A percentile compares a stretch with the other conserved stretches of the same genome.
phyloP scores from a whole-genome alignment of 2,329 filamentous ascomycete genomes.

The Cercospora nicotianae region DNA sequence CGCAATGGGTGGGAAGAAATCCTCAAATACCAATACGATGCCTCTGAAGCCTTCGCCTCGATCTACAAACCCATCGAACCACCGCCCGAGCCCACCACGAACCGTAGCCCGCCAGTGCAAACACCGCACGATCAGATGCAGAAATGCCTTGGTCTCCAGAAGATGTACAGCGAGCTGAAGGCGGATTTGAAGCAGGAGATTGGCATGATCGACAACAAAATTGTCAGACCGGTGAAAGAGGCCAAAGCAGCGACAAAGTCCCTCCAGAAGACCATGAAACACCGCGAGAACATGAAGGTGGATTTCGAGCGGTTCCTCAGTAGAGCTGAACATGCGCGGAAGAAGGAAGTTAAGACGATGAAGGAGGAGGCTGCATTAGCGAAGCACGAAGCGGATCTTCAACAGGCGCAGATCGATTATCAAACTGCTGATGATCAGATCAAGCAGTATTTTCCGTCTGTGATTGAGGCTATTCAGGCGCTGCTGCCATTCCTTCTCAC shows the following conservation, averaged over 20 bases:
- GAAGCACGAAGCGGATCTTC: slow-evolving; percentile 71
- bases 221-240: slow-evolving; percentile 68
- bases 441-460: slow-evolving; percentile 66
- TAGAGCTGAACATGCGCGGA: slow-evolving; percentile 66
- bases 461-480: slow-evolving; percentile 69
- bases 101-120: slow-evolving; percentile 53
- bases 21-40: slow-evolving; percentile 65
- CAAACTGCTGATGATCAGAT: slow-evolving; percentile 73
- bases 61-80: slow-evolving; percentile 77
- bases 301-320: slow-evolving; percentile 79
- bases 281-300: slow-evolving; percentile 75
- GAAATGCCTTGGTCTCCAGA: slow-evolving; percentile 64
- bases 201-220: slow-evolving; percentile 65
- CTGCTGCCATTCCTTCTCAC: slow-evolving; percentile 71
- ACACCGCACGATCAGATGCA: slow-evolving; percentile 65
- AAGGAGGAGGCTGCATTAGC: slow-evolving; percentile 70
- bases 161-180: slow-evolving; percentile 69
- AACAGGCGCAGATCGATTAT: slow-evolving; percentile 67
- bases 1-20: slow-evolving; percentile 76
- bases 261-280: slow-evolving; percentile 80
- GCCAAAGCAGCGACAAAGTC: slow-evolving; percentile 69
- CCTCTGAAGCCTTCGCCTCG: slow-evolving; percentile 66
- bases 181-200: slow-evolving; percentile 71
- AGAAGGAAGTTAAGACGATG: slow-evolving; percentile 68
- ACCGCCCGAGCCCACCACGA: slow-evolving; percentile 54